Percentiles rank a stretch among this genome's conserved stretches.
These are phyloP conservation scores for Eimeria brunetti DNA, from an alignment of 169 alveolate genomes.

Conservation along the genomic window DNA sequence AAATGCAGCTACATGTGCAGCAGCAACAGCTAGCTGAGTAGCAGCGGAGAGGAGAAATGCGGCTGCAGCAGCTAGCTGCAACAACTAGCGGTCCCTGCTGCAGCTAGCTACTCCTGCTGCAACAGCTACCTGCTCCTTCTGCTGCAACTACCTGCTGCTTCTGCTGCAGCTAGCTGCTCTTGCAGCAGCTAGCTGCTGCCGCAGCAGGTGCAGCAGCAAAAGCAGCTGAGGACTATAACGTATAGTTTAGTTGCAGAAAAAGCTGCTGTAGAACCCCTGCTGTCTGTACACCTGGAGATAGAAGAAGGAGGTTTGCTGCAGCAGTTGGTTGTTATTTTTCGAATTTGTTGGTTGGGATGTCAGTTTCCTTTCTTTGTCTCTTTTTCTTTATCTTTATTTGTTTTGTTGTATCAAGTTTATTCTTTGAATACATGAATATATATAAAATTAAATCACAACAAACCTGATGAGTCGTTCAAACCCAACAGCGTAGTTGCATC, in stretches of 20 bases:
- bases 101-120: neutral
- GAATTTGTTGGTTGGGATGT: too few relatives aligned
- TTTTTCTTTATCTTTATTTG: too few relatives aligned
- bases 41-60: neutral
- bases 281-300: neutral
- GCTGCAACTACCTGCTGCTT: neutral
- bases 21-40: neutral
- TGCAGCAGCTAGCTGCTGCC: neutral
- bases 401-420: neutral
- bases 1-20: neutral
- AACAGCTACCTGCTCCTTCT: neutral
- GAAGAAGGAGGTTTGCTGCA: too few relatives aligned
- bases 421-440: neutral
- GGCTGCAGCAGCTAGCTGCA: neutral
- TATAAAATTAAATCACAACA: neutral
- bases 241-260: too few relatives aligned
- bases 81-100: too few relatives aligned
- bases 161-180: neutral
- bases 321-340: too few relatives aligned
- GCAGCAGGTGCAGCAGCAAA: neutral
- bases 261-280: neutral
- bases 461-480: neutral
- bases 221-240: too few relatives aligned
- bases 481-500: constrained; percentile 11
- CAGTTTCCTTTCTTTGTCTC: too few relatives aligned